Conservation (phyloP, 106 monocot species). For the Platanthera guangdongensis region DNA sequence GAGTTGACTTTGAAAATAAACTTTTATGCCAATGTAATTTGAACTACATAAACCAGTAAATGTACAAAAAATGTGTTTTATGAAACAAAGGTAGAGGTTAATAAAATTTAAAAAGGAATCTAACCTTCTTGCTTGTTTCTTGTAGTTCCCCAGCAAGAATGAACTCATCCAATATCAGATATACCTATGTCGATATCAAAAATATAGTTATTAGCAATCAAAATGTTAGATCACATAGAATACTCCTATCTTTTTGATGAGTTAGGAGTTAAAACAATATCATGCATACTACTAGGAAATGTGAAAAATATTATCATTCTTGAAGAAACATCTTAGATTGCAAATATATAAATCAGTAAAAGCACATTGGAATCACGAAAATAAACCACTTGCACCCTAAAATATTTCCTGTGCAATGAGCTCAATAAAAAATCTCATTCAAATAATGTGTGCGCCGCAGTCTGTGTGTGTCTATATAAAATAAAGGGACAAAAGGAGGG, state of each 20-base stretch:
- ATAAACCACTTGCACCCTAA: not conserved
- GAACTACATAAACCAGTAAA: not conserved
- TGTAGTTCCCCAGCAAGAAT: slow-evolving; percentile 95
- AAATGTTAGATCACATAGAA: not conserved
- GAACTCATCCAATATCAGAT: slow-evolving; percentile 94
- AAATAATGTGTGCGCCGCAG: too few relatives aligned
- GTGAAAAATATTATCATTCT: not conserved
- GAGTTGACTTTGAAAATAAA: not conserved
- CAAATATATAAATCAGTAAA: not conserved
- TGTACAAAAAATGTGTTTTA: not conserved
- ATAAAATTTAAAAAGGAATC: not conserved
- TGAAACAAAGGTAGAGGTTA: not conserved
- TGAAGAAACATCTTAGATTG: not conserved
- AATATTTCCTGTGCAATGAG: not conserved
- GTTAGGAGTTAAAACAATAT: not conserved
- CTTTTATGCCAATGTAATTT: not conserved
- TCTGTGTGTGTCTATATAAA: too few relatives aligned
- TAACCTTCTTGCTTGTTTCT: slow-evolving; percentile 97
- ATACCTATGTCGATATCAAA: slow-evolving; percentile 41
- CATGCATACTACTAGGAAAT: not conserved
- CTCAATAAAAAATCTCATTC: not conserved
- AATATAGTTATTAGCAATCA: slow-evolving; percentile 2
- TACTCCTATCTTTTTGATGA: not conserved
- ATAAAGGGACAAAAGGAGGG: too few relatives aligned
- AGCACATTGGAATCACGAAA: not conserved